Evolutionary conservation across 2,329 filamentous ascomycete species (phyloP).

Genomic region (Trichoderma sp.): DNA sequence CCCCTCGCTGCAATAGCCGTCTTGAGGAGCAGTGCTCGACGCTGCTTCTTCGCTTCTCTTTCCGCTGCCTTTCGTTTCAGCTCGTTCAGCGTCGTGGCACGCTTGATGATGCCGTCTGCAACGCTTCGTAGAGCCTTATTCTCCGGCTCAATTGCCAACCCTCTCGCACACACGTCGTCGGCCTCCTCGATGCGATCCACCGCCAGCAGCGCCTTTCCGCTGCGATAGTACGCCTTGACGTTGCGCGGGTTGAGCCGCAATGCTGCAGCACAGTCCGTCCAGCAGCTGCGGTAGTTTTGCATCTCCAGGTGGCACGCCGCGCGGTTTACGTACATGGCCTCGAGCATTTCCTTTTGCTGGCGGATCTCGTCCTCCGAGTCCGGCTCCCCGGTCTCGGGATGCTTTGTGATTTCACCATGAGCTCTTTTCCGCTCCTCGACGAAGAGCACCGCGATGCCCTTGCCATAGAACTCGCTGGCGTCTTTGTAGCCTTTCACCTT

Average conservation of each 20-base stretch:
- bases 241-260: slow-evolving; percentile 78
- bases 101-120: slow-evolving; percentile 62
- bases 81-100: slow-evolving; percentile 56
- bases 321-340: slow-evolving; percentile 81
- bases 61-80: slow-evolving; percentile 58
- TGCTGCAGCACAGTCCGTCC: slow-evolving; percentile 77
- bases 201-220: slow-evolving; percentile 72
- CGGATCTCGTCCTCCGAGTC: slow-evolving; percentile 57
- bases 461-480: slow-evolving; percentile 88
- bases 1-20: slow-evolving; percentile 68
- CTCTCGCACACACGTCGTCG: slow-evolving; percentile 73
- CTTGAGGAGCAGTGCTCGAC: slow-evolving; percentile 62
- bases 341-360: slow-evolving; percentile 65
- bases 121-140: slow-evolving; percentile 69
- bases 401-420: slow-evolving; percentile 37
- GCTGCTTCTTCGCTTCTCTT: slow-evolving; percentile 54
- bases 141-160: slow-evolving; percentile 67
- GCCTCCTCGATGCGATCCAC: slow-evolving; percentile 80
- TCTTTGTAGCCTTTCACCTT: slow-evolving; percentile 72
- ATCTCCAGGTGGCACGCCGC: slow-evolving; percentile 88
- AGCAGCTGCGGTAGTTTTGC: slow-evolving; percentile 84
- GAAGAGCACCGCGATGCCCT: slow-evolving; percentile 74
- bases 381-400: slow-evolving; percentile 31
- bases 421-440: slow-evolving; percentile 61
- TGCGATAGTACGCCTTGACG: slow-evolving; percentile 90